Percentiles rank a stretch among this genome's conserved stretches.
These are phyloP conservation scores for Gautieria morchelliformis DNA, from an alignment of 768 basidiomycete genomes.

Conservation along the genomic window DNA sequence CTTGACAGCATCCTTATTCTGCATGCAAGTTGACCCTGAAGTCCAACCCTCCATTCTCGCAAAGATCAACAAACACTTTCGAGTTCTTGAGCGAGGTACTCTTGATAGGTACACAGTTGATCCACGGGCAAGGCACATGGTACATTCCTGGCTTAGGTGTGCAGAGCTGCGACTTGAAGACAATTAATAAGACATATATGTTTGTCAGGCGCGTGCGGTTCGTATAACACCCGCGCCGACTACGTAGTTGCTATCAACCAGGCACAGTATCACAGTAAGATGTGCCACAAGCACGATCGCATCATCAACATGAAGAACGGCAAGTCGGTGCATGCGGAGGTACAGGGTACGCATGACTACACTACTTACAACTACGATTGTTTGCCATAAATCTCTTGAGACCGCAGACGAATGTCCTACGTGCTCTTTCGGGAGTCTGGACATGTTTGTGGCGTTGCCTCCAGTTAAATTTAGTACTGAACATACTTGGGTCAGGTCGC, in stretches of 20 bases:
- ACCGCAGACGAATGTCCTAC: neutral
- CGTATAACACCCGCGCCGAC: neutral
- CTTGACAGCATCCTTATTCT: too few relatives aligned
- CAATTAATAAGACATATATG: neutral
- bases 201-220: conserved; percentile 3
- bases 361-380: neutral
- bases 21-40: too few relatives aligned
- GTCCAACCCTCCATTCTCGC: too few relatives aligned
- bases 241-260: conserved; percentile 2
- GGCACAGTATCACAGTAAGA: neutral
- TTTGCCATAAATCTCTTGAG: neutral
- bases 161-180: neutral
- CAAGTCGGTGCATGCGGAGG: neutral
- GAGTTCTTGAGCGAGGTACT: too few relatives aligned
- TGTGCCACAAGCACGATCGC: neutral
- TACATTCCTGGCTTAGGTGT: conserved; percentile 1
- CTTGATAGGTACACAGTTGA: too few relatives aligned
- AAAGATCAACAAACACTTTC: too few relatives aligned
- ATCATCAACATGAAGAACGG: neutral
- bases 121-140: neutral
- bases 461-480: neutral
- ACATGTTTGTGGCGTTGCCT: neutral
- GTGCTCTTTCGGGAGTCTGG: conserved; percentile 1
- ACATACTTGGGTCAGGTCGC: neutral
- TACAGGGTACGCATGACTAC: neutral